phyloP scores from a whole-genome alignment of 2,329 filamentous ascomycete genomes.

The Claviceps arundinis region DNA sequence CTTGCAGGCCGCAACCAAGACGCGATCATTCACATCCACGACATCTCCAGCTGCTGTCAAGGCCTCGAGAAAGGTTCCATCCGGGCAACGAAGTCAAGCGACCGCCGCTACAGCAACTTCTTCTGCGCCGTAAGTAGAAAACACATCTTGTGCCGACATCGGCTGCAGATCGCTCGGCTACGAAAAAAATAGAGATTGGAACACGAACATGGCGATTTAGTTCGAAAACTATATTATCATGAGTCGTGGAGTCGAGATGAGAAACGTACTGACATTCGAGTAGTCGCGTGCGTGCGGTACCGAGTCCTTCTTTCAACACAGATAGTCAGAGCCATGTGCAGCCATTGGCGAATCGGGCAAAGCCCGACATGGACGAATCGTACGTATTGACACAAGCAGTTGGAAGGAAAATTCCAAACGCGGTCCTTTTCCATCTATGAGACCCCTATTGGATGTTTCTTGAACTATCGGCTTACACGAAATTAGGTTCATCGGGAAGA shows the following conservation, averaged over 20 bases:
- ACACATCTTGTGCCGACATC: constrained; percentile 5
- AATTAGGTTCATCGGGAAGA: constrained; percentile 77
- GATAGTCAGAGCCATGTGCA: constrained; percentile 48
- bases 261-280: constrained; percentile 2
- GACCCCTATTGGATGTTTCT: too few species aligned
- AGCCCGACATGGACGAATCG: constrained; percentile 66
- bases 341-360: constrained; percentile 47
- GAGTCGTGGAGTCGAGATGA: too few species aligned
- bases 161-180: neutral
- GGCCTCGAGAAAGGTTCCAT: constrained; percentile 25
- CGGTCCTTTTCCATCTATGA: too few species aligned
- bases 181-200: neutral
- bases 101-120: constrained; percentile 31
- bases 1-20: constrained; percentile 29
- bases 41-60: constrained; percentile 22
- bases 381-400: constrained; percentile 33
- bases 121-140: constrained; percentile 37
- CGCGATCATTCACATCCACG: constrained; percentile 28
- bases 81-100: constrained; percentile 33
- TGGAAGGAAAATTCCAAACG: neutral
- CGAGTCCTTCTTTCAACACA: constrained; percentile 49
- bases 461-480: too few species aligned
- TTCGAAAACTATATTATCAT: neutral
- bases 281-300: constrained; percentile 38
- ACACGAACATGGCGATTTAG: neutral